Base-by-base conservation (phyloP, 2,329 filamentous ascomycete species). In the Epichloe sibirici region DNA sequence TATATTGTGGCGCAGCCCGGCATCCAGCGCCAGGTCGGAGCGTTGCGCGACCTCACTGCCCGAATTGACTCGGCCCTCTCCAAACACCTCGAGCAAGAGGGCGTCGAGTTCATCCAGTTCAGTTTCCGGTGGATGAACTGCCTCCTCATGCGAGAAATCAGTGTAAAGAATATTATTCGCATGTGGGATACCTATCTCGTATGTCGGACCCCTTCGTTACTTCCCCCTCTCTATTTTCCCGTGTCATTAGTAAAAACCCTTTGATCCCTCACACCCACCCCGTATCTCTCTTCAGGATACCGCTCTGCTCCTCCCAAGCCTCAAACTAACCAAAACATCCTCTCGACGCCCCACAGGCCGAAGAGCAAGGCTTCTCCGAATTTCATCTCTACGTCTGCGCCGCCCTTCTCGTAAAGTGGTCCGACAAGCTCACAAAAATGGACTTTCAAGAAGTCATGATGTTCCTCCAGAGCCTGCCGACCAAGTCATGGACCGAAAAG, bases 151-250 rank as follows among this genome's bases (percentile, higher is more conserved):
- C 81, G 93, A 57, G 93, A 98, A 71, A 87, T 98, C 58, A 95
- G 87, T 65, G 91, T 98, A 53, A 88, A 85, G 67, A 97, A 96
- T 66, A 96, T 90, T 0, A 95, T 98, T 57, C 79, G 93, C 60
- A 98, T 98, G 93, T 98, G 93, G 93, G 93, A 98, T 69, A 98
- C 93, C 28, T 98, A 98, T 71, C 80, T 98, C 73, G 91, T 96
- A 74, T 66, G 82, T 71, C 21, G 23, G 12, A 15, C 9, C 12
- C 42, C 40, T 15, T 9, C 15, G 15, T 37, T 49, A 5, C 47
- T 17, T 1, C 25, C 17, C 17, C 5, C 15, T 5, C 48, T 43
- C 6, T 38, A 8, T 25, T 37, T n/a, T 13, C 34, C 11, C 23
- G n/a, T 43, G 40, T 23, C 40, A 11, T 23, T 23, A 21, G 9